Evolutionary conservation across 2,329 filamentous ascomycete species (phyloP).

Genomic region (Seiridium cupressi): DNA sequence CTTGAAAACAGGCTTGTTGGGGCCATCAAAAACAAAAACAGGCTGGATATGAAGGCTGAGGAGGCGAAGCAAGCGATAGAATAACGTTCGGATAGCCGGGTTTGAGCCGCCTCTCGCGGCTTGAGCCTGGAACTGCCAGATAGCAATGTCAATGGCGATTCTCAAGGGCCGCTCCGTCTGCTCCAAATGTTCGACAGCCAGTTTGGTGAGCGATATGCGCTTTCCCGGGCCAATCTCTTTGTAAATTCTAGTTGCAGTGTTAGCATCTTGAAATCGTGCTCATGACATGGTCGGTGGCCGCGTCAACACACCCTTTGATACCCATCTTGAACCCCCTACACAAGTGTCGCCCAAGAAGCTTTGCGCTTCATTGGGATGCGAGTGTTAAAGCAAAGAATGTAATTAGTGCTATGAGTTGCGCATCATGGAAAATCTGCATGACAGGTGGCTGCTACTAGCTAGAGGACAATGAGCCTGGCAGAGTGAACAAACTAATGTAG

Average conservation of each 20-base stretch:
- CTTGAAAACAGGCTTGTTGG: conserved; percentile 82
- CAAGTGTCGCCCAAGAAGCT: background rate
- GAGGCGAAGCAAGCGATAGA: conserved; percentile 82
- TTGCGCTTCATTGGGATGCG: background rate
- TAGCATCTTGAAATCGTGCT: conserved; percentile 7
- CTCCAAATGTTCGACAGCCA: conserved; percentile 76
- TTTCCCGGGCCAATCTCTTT: conserved; percentile 81
- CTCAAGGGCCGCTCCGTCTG: conserved; percentile 70
- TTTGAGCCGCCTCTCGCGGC: conserved; percentile 84
- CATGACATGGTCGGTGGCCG: conserved; percentile 7
- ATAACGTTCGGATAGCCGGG: conserved; percentile 85
- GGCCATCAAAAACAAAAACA: conserved; percentile 88
- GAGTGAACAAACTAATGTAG: background rate
- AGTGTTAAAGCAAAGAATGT: background rate
- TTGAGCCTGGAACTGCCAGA: conserved; percentile 95
- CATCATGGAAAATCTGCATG: background rate
- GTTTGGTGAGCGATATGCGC: conserved; percentile 76
- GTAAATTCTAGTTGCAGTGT: conserved; percentile 66
- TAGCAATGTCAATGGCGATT: conserved; percentile 89
- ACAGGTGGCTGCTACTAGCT: background rate
- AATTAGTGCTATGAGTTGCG: background rate
- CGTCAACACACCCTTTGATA: conserved; percentile 57
- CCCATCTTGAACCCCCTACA: conserved; percentile 45
- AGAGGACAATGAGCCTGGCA: too few relatives aligned
- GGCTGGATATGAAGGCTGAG: conserved; percentile 77